phyloP scores from a whole-genome alignment of 1,284 basidiomycete species.

The Irpex lacteus region DNA sequence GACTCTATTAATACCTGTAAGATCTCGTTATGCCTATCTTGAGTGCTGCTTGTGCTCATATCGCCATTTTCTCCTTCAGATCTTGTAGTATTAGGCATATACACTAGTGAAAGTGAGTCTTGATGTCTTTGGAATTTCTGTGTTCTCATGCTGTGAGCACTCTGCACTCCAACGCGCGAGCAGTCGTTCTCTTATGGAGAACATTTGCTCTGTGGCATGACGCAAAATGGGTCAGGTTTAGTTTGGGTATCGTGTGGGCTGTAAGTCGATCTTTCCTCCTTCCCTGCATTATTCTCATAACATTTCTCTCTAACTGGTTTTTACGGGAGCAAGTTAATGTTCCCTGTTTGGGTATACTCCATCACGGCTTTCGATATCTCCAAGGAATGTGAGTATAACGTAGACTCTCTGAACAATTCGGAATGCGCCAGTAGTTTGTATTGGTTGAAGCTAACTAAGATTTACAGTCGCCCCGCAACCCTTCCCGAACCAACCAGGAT shows the following conservation, averaged over 20 bases:
- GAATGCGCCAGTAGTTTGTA: too few species aligned
- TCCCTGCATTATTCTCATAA: not conserved
- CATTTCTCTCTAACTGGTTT: too few species aligned
- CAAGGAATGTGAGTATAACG: too few species aligned
- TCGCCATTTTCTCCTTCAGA: not conserved
- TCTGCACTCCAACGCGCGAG: not conserved
- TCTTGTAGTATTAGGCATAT: constrained; percentile 6
- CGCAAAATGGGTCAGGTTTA: constrained; percentile 4
- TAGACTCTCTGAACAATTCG: too few species aligned
- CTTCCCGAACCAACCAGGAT: not conserved
- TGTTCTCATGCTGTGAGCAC: not conserved
- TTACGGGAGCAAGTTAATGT: too few species aligned
- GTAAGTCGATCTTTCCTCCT: not conserved
- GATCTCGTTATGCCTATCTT: not conserved
- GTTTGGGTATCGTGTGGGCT: not conserved
- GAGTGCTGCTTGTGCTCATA: not conserved
- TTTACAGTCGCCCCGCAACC: constrained; percentile 4
- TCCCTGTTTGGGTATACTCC: too few species aligned
- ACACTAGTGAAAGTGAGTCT: constrained; percentile 6
- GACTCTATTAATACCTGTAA: not conserved
- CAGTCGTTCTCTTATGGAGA: constrained; percentile 11
- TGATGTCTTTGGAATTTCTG: not conserved
- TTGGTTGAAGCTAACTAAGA: too few species aligned
- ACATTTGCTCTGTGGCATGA: constrained; percentile 13
- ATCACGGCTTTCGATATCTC: too few species aligned